Evolutionary conservation across 441 rosid genomes (phyloP).

Genomic region (Adansonia rubrostipa): DNA sequence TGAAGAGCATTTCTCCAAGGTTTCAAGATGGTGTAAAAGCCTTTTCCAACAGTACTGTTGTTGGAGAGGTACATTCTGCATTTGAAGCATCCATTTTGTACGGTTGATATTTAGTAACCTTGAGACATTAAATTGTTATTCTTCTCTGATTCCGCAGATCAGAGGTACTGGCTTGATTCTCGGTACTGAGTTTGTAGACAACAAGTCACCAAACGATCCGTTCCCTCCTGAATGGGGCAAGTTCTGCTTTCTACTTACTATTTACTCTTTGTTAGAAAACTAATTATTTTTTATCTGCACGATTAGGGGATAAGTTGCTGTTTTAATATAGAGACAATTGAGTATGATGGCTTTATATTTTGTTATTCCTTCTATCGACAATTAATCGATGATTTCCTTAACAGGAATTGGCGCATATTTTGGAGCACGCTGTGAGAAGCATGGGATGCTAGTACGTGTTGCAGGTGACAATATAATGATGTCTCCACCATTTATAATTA

Average conservation of each 20-base stretch:
- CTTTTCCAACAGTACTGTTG: conserved; percentile 73
- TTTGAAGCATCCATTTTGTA: conserved; percentile 15
- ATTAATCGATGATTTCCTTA: conserved; percentile 13
- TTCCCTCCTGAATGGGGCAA: conserved; percentile 98
- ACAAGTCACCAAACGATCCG: conserved; percentile 83
- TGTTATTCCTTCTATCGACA: background rate
- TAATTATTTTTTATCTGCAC: background rate
- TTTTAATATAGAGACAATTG: background rate
- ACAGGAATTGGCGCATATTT: conserved; percentile 83
- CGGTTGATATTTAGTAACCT: background rate
- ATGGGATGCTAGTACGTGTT: conserved; percentile 83
- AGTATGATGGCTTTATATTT: background rate
- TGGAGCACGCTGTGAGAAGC: conserved; percentile 82
- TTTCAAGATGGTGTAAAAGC: conserved; percentile 94
- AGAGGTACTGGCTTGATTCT: conserved; percentile 94
- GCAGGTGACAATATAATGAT: conserved; percentile 91
- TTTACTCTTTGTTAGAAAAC: background rate
- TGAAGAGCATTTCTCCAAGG: conserved; percentile 56
- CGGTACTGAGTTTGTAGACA: conserved; percentile 80
- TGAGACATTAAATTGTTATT: background rate
- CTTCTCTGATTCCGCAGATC: conserved; percentile 53
- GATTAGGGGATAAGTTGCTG: background rate
- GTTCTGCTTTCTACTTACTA: conserved; percentile 23
- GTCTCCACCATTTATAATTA: conserved; percentile 88
- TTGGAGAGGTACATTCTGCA: conserved; percentile 72